Base-by-base conservation (phyloP, 768 basidiomycete species). In the Lactarius evosmus region DNA sequence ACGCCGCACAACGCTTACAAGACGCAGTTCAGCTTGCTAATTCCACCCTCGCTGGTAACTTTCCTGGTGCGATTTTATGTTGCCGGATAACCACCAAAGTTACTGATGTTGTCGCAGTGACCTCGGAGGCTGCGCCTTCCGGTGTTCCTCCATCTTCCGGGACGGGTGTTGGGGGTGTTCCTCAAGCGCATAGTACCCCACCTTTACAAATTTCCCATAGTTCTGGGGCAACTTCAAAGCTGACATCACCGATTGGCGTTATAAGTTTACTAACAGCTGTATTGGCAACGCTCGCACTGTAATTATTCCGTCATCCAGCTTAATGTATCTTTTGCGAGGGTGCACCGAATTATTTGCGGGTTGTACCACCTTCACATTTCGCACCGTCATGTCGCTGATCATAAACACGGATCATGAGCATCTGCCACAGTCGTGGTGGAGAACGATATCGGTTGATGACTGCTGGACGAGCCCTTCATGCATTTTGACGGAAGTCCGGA, bases 1-100 rank as follows among this genome's bases (percentile, higher is more conserved):
- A 88, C 66, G 86, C 85, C 1, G 76, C 70, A 2, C 76, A 76
- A 29, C 66, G 65, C 19, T 69, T 83, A 11, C 70, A 74, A 34
- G 67, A 71, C 1, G 80, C 76, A 16, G 70, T 82, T 56, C 44
- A 53, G 8, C 69, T 70, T 22, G 52, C 58, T 7, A 81, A 75
- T 8, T 61, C 56, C n/a, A 62, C 63, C 30, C 56, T 68, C 27
- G 72, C 72, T 27, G 75, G 73, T 22, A 71, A 71, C 52, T 73
- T 78, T 58, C 70, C 73, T 2, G 69, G 78, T 70, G 54, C 11
- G 70, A 49, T 70, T 7, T 19, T 51, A 25, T 17, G 11, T 14
- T 3, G 17, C 29, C 25, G 30, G 46, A 56, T 27, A 4, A 38
- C 19, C 5, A 49, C 29, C 22, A 41, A 22, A 30, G 27, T 29